phyloP scores from a whole-genome alignment of 371 early-diverging fungal genomes.

The Mortierella sp. region DNA sequence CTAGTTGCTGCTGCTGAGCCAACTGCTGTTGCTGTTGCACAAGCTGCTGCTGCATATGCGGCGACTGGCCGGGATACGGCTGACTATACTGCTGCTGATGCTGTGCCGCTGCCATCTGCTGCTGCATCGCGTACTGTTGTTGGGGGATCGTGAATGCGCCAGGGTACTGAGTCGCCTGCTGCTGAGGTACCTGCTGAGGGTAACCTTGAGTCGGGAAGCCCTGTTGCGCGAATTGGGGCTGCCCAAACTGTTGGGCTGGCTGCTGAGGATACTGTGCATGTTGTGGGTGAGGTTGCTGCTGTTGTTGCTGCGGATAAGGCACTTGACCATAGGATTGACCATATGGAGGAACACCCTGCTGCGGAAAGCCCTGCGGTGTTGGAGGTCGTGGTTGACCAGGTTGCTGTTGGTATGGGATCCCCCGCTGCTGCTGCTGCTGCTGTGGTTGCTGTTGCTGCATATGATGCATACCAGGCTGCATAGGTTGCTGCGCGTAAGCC shows the following conservation, averaged over 20 bases:
- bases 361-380: constrained; percentile 30
- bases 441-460: constrained; percentile 36
- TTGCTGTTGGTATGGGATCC: constrained; percentile 23
- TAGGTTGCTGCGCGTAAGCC: constrained; percentile 19
- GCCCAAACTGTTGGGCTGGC: constrained; percentile 29
- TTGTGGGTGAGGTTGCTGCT: constrained; percentile 18
- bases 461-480: constrained; percentile 24
- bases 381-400: constrained; percentile 29
- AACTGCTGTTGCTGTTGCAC: too few relatives aligned
- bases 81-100: constrained; percentile 5
- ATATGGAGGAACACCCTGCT: constrained; percentile 10
- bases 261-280: constrained; percentile 28
- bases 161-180: constrained; percentile 5
- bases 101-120: constrained; percentile 1
- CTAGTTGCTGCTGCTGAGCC: not conserved
- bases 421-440: constrained; percentile 24
- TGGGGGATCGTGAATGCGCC: constrained; percentile 15
- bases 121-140: constrained; percentile 10
- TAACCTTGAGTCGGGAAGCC: constrained; percentile 32
- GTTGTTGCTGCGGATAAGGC: constrained; percentile 19
- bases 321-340: constrained; percentile 25
- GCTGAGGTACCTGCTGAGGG: constrained; percentile 29
- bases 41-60: constrained; percentile 12
- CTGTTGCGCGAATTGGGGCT: constrained; percentile 34
- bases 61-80: constrained; percentile 6